Percentiles rank a stretch among this genome's conserved stretches.
These are phyloP conservation scores for Tetracentron sinense DNA, from an alignment of 164 flowering plant genomes.

Conservation along the genomic window DNA sequence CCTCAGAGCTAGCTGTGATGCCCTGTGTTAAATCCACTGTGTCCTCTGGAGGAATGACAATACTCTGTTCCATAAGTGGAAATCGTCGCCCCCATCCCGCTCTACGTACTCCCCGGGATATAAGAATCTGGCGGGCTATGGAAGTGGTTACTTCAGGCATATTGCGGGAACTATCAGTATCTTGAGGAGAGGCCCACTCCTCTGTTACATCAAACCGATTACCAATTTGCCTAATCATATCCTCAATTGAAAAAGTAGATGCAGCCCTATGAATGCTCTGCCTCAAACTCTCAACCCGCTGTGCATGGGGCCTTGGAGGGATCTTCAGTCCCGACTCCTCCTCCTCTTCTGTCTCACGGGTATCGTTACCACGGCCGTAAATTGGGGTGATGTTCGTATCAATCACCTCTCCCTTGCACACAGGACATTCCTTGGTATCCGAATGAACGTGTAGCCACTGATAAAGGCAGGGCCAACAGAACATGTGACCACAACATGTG, in stretches of 20 bases:
- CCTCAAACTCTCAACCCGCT: slow-evolving; percentile 66
- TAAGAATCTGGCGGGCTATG: slow-evolving; percentile 41
- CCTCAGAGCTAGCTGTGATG: slow-evolving; percentile 27
- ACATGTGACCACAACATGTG: slow-evolving; percentile 74
- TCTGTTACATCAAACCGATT: slow-evolving; percentile 44
- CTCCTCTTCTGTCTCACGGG: slow-evolving; percentile 9
- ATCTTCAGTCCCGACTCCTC: slow-evolving; percentile 30
- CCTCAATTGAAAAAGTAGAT: slow-evolving; percentile 53
- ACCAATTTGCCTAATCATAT: slow-evolving; percentile 67
- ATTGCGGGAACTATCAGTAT: slow-evolving; percentile 25
- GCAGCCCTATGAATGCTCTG: slow-evolving; percentile 49
- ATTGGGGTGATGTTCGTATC: slow-evolving; percentile 46
- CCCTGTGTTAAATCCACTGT: slow-evolving; percentile 40
- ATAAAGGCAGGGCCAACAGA: slow-evolving; percentile 73
- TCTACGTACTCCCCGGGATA: slow-evolving; percentile 31
- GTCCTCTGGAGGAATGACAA: slow-evolving; percentile 27
- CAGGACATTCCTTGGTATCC: slow-evolving; percentile 50
- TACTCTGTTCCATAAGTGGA: slow-evolving; percentile 15
- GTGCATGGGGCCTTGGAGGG: slow-evolving; percentile 64
- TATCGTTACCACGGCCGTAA: slow-evolving; percentile 39
- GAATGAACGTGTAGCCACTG: slow-evolving; percentile 37
- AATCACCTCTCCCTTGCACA: slow-evolving; percentile 51
- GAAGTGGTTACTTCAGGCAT: slow-evolving; percentile 31
- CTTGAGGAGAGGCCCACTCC: slow-evolving; percentile 28
- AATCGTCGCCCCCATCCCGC: slow-evolving; percentile 2